Base-by-base conservation (phyloP, 1,284 basidiomycete species). In the Xanthoconium separans region DNA sequence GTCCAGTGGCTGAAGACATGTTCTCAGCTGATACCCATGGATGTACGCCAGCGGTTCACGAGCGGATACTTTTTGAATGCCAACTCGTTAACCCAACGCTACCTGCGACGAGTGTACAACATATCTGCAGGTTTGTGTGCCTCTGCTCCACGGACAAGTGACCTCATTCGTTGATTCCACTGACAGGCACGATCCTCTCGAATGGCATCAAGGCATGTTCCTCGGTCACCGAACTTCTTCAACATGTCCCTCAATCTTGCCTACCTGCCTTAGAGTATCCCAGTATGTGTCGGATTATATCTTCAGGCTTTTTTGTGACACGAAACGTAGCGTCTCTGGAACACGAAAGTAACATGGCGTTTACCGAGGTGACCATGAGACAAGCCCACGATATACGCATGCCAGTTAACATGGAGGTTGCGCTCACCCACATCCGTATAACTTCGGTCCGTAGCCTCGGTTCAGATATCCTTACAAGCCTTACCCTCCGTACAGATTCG, bases 1-100 rank as follows among this genome's bases (percentile, higher is more conserved):
- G 74, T 90, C 11, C 84, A 89, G 57, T 94, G 90, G 89, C 69
- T 93, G 47, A 92, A 89, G 66, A 85, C 85, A 54, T 87, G 86
- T 44, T 78, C 87, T 8, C 91, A 94, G 65, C 76, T 93, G 44
- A 84, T 91, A 58, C 92, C 93, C 8, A 70, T 70, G 34, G 87
- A 91, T 59, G 76, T 91, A 53, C 77, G 84, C 41, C 66, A 69
- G 39, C 79, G 80, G 34, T 82, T 87, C 65, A 65, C 74, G 55
- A 83, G 74, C 2, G 75, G 85, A 10, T 86, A 88, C 56, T 80
- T 94, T 43, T 74, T 95, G 50, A 93, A 92, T 59, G 84, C 90
- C n/a, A 95, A 95, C 64, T 74, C 78, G 6, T 75, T 86, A 51
- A 85, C 88, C 1, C 81, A 86, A 63, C 83, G 83, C 61, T 92